Base-by-base conservation (phyloP, 345 rosid species). In the Kernera saxatilis region DNA sequence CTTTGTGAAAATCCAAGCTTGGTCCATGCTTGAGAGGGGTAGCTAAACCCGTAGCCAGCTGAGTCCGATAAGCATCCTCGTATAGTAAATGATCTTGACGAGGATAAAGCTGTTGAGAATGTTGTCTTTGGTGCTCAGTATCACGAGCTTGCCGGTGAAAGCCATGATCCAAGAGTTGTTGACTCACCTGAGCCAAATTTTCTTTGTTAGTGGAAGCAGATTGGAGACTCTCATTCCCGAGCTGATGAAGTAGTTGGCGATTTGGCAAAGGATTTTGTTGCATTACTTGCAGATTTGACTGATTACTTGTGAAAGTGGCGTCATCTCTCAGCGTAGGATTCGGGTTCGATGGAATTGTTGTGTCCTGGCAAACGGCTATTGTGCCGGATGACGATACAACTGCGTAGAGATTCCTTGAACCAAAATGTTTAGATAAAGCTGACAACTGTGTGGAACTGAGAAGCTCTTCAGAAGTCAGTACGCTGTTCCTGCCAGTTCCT, bases 1-100 rank as follows among this genome's bases (percentile, higher is more conserved):
- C 82, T 43, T 77, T 78, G 60, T 64, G 82, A 41, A 23, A 78
- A 56, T 79, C 84, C 65, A 79, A 61, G 46, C 77, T 84, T 59
- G 86, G 85, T 80, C 84, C 91, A 64, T 30, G 79, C 82, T 84
- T 88, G 67, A 84, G 74, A 69, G 83, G 91, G 67, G n/a, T 35
- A 56, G 73, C 69, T 13, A 67, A 77, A 77, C 82, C 83, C 48
- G 87, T 66, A 64, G 72, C 39, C 23, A 74, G 45, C 72, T 79
- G 90, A 33, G 48, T 22, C 69, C 66, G 85, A 73, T 70, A 86
- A 41, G 79, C 72, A 75, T 82, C 85, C 33, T 62, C 77, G 51
- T 70, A 72, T 61, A 76, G 54, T 52, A 75, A 18, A 62, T 71
- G 87, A 12, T 82, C 85, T 57, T 78, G 89, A 64, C 77, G 79